Evolutionary conservation across 2,329 filamentous ascomycete genomes (phyloP).

Genomic region (Botrytis squamosa): DNA sequence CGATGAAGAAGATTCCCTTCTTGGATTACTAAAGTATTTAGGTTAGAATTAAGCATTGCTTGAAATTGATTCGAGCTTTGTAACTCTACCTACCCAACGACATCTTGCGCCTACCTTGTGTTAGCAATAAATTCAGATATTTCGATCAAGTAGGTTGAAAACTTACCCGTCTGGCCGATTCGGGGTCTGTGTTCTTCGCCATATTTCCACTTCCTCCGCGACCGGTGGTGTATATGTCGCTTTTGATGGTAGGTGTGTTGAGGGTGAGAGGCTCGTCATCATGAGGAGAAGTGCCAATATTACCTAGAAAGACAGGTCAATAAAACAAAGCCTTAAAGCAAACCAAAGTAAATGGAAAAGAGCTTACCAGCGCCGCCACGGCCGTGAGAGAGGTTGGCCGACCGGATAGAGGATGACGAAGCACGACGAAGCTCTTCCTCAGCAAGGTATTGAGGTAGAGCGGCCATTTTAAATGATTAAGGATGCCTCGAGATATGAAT

Average conservation of each 20-base stretch:
- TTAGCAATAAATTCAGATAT: background rate
- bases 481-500: background rate
- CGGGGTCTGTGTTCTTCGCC: conserved; percentile 68
- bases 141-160: background rate
- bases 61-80: background rate
- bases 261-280: conserved; percentile 62
- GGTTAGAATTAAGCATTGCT: background rate
- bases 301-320: conserved; percentile 45
- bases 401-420: conserved; percentile 27
- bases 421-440: conserved; percentile 28
- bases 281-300: conserved; percentile 58
- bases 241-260: conserved; percentile 79
- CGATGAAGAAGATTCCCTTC: conserved; percentile 56
- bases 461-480: conserved; percentile 27
- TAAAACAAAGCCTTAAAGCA: conserved; percentile 11
- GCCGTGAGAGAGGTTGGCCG: conserved; percentile 56
- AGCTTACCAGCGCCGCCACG: conserved; percentile 69
- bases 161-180: conserved; percentile 61
- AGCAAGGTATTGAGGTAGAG: conserved; percentile 27
- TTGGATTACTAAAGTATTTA: conserved; percentile 33
- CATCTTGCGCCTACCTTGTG: conserved; percentile 64
- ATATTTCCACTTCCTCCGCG: conserved; percentile 85
- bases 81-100: conserved; percentile 58
- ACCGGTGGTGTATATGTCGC: conserved; percentile 81
- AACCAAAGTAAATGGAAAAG: background rate